Percentiles rank a stretch among this genome's conserved stretches.
These are phyloP conservation scores for Pezicula carpinea DNA, from an alignment of 2,329 filamentous ascomycete species.

Conservation along the genomic window DNA sequence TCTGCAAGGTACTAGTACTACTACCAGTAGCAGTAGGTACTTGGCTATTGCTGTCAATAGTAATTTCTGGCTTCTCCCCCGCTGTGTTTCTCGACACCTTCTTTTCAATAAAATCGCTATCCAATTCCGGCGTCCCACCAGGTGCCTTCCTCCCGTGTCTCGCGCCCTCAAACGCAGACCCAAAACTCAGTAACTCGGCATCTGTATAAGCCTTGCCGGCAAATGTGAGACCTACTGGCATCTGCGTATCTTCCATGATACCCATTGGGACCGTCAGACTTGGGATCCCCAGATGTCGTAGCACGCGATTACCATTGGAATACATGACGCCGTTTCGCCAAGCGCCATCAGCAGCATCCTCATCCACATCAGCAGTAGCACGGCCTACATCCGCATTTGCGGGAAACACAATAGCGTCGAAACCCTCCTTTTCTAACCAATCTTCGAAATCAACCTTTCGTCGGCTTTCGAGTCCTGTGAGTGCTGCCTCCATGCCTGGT, in stretches of 20 bases:
- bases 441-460: constrained; percentile 43
- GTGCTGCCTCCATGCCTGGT: constrained; percentile 34
- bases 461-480: constrained; percentile 42
- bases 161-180: constrained; percentile 16
- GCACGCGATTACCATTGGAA: constrained; percentile 46
- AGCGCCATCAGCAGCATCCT: constrained; percentile 30
- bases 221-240: constrained; percentile 51
- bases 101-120: neutral
- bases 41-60: neutral
- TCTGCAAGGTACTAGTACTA: neutral
- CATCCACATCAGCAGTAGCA: constrained; percentile 40
- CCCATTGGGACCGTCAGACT: constrained; percentile 41
- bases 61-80: neutral
- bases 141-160: constrained; percentile 5
- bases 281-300: constrained; percentile 50
- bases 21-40: neutral
- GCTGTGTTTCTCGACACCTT: neutral
- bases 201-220: constrained; percentile 45
- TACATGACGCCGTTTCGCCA: constrained; percentile 48
- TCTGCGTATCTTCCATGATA: constrained; percentile 29
- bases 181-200: constrained; percentile 22
- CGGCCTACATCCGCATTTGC: constrained; percentile 43
- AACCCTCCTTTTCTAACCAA: constrained; percentile 38
- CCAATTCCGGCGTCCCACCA: constrained; percentile 4
- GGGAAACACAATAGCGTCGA: constrained; percentile 45